A percentile compares a stretch with the other conserved stretches of the same genome.
Evolutionary conservation across 2,329 filamentous ascomycete species (phyloP).

Genomic region (Beauveria rudraprayagi): DNA sequence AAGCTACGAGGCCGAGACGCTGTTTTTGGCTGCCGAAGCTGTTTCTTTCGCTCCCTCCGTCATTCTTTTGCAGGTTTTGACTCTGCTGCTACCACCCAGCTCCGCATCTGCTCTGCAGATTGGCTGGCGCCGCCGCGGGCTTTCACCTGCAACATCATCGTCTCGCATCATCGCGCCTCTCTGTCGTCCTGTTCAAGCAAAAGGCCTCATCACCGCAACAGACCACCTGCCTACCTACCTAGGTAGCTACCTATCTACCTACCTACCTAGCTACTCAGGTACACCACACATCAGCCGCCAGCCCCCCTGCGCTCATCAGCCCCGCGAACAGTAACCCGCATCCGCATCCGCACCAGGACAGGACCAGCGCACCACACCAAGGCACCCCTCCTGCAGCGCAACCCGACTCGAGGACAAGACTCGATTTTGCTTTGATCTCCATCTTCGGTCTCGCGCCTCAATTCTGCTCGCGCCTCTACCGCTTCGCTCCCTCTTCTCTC

Average conservation of each 20-base stretch:
- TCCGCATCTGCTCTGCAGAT: background rate
- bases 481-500: background rate
- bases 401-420: background rate
- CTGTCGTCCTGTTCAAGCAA: background rate
- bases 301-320: background rate
- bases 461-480: background rate
- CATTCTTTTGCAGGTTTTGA: background rate
- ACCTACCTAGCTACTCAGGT: background rate
- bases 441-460: background rate
- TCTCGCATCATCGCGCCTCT: background rate
- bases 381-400: background rate
- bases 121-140: background rate
- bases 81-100: background rate
- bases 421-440: background rate
- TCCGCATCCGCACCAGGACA: background rate
- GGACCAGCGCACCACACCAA: background rate
- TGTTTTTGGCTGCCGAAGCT: background rate
- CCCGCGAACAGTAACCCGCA: conserved; percentile 3
- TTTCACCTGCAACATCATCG: background rate
- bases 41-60: background rate
- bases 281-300: background rate
- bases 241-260: background rate
- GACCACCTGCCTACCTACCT: background rate
- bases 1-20: background rate
- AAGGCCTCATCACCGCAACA: background rate